phyloP scores from a whole-genome alignment of 139 green algal genomes.

The Coelastrella sp. region DNA sequence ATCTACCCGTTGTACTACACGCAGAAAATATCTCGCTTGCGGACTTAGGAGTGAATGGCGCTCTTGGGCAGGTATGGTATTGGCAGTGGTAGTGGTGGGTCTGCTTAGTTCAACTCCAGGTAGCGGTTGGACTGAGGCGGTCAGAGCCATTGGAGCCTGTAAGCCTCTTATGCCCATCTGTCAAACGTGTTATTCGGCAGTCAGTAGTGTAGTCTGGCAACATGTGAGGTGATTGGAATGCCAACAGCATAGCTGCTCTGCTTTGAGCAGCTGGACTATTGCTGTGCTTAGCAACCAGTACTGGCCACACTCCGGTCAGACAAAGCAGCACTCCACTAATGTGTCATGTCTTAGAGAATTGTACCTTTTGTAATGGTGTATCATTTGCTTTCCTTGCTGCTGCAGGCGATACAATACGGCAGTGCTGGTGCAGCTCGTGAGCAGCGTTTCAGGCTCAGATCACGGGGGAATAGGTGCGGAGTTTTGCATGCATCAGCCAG shows the following conservation, averaged over 20 bases:
- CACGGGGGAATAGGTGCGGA: conserved; percentile 17
- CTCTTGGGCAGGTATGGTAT: conserved; percentile 6
- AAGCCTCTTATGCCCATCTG: no score
- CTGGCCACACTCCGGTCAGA: background rate
- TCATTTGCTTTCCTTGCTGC: no score
- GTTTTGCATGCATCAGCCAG: background rate
- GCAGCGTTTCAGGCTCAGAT: background rate
- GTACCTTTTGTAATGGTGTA: background rate
- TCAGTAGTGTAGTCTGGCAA: no score
- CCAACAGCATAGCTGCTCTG: background rate
- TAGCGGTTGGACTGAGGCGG: background rate
- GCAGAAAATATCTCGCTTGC: conserved; percentile 39
- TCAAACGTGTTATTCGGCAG: no score
- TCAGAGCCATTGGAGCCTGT: background rate
- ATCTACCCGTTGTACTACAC: background rate
- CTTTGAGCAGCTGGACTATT: background rate
- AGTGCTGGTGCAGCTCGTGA: conserved; percentile 13
- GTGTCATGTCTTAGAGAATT: background rate
- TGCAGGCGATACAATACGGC: conserved; percentile 29
- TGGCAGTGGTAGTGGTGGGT: background rate
- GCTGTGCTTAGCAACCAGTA: background rate
- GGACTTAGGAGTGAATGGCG: conserved; percentile 24
- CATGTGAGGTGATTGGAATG: no score
- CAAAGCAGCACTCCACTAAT: background rate
- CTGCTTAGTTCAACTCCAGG: no score